Evolutionary conservation across 331 rosid species (phyloP), one percentile per base, ranked within the genome.

Genomic region (Spiraea crenata): DNA sequence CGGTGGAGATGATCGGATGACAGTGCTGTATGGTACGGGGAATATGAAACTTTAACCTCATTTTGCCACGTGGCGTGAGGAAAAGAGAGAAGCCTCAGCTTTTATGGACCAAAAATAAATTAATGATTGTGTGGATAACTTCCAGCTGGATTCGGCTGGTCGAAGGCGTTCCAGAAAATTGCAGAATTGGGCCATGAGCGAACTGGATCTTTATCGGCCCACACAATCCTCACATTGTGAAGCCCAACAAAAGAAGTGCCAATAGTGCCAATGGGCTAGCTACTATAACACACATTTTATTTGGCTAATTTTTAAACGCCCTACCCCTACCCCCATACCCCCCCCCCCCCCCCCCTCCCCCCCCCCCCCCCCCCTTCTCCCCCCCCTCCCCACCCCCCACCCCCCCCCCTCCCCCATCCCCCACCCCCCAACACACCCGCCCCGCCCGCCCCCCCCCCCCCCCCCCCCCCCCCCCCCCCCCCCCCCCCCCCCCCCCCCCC

Each of bases 31-130:
- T 5, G 3, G 2, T 44, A 63, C 31, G 37, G 15, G 15, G 46
- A 19, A 15, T 3, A 37, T 31, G 54, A 42, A 37, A 14, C 75
- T 55, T 69, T 42, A 68, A 44, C 63, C 37, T 15, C 9, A 13
- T 72, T 69, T 73, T 81, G 50, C 65, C 88, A 85, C 93, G 90
- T 88, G 89, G 82, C 78, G 25, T 13, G 11, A 13, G 11, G 16
- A 67, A 72, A 70, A 44, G 9, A n/a, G 3, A 4, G 69, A 74
- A 13, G 45, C 57, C 50, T 41, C 73, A 5, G 56, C 71, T 45
- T 34, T 67, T 57, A 14, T 25, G 31, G 67, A 45, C 62, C 17
- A 71, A 0, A 25, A 25, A 25, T 56, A 45, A 13, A 8, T 71
- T 54, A 65, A 77, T 80, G 82, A 80, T 76, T 80, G 73, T 79